phyloP scores from a whole-genome alignment of 75 land plant species.

The Pinus taeda region DNA sequence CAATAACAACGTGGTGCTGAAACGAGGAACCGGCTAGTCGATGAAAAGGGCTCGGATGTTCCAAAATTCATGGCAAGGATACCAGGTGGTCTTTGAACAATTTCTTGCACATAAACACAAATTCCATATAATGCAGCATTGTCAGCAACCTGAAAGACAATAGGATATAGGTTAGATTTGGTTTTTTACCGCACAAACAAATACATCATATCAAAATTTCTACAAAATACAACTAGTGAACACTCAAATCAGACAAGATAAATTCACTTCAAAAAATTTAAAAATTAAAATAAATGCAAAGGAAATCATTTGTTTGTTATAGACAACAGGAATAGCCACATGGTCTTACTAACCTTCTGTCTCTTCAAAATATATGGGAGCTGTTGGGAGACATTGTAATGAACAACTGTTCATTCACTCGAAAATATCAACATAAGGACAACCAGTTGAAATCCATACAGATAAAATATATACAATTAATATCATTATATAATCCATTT shows the following conservation, averaged over 20 bases:
- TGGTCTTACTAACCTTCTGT: no score
- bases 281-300: neutral
- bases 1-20: constrained; percentile 98
- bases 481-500: no score
- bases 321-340: no score
- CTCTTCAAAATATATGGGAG: no score
- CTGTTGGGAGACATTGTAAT: no score
- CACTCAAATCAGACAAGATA: neutral
- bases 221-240: no score
- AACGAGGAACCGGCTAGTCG: constrained; percentile 67
- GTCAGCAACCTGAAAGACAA: constrained; percentile 69
- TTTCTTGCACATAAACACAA: constrained; percentile 87
- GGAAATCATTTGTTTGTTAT: neutral
- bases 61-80: constrained; percentile 50
- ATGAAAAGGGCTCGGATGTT: constrained; percentile 23
- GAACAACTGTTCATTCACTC: no score
- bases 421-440: no score
- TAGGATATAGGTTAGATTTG: neutral
- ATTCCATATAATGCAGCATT: constrained; percentile 93
- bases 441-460: no score
- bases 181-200: neutral
- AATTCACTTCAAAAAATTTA: neutral
- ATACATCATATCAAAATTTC: neutral
- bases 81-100: constrained; percentile 91
- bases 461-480: no score